Evolutionary conservation across 177 flowering plant genomes (phyloP), one percentile per base, ranked within the genome.

Genomic region (Vitis hybrid): DNA sequence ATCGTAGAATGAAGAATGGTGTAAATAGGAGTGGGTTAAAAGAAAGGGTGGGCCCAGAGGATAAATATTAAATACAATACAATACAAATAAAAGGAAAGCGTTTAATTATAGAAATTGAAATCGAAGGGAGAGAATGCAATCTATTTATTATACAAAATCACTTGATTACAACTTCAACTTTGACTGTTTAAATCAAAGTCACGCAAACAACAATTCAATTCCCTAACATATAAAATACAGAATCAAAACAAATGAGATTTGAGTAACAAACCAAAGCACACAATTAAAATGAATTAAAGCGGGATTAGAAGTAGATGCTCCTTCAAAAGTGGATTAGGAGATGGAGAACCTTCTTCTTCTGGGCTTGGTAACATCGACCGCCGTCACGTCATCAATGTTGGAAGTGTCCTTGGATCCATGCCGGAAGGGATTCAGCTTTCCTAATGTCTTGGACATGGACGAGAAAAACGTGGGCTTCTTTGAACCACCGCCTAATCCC

Each of bases 371-470:
- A 24, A 84, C 2, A 46, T 88, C 96, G 0, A 75, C 79, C 0
- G 15, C 69, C 0, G 65, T 48, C 10, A 3, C 83, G 49, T 90
- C 96, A 2, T 85, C 90, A 2, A 92, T 73, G 52, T 90, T 72
- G 1, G 81, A 83, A 1, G 99, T 95, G 70, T 95, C 98, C 79
- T 95, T 95, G 2, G 99, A 91, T 59, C 98, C 98, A 57, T 91
- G 84, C 66, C 76, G 75, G 76, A 95, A 95, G 0, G 99, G 98
- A 59, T 95, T 95, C 76, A 95, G 65, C 85, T 91, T 95, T 4
- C 99, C 97, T 32, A 95, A 71, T 0, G 78, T 95, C 81, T 90
- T 95, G 11, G 98, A 90, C 73, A 95, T 65, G 0, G 99, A 93
- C 0, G 97, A 88, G 79, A 95, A 86, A 77, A 95, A 95, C 0